A percentile compares a stretch with the other conserved stretches of the same genome.
Evolutionary conservation across 116 monocot species (phyloP).

Genomic region (Zostera marina): DNA sequence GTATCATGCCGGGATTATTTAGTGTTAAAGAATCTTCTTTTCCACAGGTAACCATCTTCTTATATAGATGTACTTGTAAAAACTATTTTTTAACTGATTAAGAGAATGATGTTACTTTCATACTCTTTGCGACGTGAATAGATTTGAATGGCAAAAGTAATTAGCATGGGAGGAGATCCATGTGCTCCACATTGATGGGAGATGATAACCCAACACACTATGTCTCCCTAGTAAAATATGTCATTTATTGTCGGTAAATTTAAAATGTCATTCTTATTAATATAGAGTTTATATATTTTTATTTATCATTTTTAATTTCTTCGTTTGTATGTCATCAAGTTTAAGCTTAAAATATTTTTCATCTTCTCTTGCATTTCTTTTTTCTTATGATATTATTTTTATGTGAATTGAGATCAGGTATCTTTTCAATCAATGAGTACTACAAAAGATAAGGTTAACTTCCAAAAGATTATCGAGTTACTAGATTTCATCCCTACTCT

Average conservation of each 20-base stretch:
- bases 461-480: slow-evolving; percentile 17
- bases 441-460: slow-evolving; percentile 14
- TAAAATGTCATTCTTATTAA: neutral
- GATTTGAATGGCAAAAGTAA: too few relatives aligned
- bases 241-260: neutral
- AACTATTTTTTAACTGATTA: too few relatives aligned
- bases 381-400: neutral
- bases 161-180: too few relatives aligned
- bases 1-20: too few relatives aligned
- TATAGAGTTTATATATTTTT: neutral
- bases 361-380: neutral
- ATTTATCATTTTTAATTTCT: neutral
- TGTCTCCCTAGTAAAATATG: neutral
- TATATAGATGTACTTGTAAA: too few relatives aligned
- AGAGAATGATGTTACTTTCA: too few relatives aligned
- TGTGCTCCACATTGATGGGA: too few relatives aligned
- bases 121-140: too few relatives aligned
- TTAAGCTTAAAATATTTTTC: neutral
- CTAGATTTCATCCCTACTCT: slow-evolving; percentile 33
- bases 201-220: too few relatives aligned
- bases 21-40: too few relatives aligned
- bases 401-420: slow-evolving; percentile 2
- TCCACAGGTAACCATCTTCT: too few relatives aligned
- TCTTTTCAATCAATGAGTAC: neutral
- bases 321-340: neutral